These are phyloP conservation scores for Agaricus blazei DNA, from an alignment of 768 basidiomycete species.

Conservation along the genomic window DNA sequence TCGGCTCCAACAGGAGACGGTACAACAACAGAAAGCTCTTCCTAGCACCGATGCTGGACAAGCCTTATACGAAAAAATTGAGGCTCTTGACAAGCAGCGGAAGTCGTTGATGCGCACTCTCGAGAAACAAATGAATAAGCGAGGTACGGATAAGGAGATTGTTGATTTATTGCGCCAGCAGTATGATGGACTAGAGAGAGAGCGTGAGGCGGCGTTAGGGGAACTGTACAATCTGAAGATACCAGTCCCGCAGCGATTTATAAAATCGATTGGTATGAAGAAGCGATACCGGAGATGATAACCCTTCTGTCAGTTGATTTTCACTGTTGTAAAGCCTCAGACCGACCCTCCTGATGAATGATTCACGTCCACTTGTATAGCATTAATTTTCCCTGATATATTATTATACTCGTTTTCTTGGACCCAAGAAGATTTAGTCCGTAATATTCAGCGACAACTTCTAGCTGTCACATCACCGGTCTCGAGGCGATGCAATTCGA, in stretches of 20 bases:
- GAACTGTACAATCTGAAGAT: background rate
- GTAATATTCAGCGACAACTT: no score
- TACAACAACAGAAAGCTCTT: constrained; percentile 16
- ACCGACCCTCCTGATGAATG: background rate
- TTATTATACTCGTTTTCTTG: no score
- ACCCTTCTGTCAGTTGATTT: background rate
- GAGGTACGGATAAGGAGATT: background rate
- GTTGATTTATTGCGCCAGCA: background rate
- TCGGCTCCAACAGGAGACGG: constrained; percentile 21
- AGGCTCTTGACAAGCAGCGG: constrained; percentile 21
- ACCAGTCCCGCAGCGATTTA: background rate
- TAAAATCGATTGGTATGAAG: background rate
- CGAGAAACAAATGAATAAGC: constrained; percentile 1
- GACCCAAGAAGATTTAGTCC: no score
- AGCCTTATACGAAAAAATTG: constrained; percentile 17
- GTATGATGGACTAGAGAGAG: background rate
- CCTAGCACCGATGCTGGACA: constrained; percentile 20
- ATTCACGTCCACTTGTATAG: background rate
- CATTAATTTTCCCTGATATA: background rate
- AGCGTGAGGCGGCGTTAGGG: background rate
- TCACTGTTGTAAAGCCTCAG: background rate
- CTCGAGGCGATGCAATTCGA: no score
- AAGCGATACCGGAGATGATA: background rate
- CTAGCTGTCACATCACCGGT: no score
- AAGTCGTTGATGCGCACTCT: constrained; percentile 7